Evolutionary conservation across 1,284 basidiomycete species (phyloP).

Genomic region (Veloboletus limbatus): DNA sequence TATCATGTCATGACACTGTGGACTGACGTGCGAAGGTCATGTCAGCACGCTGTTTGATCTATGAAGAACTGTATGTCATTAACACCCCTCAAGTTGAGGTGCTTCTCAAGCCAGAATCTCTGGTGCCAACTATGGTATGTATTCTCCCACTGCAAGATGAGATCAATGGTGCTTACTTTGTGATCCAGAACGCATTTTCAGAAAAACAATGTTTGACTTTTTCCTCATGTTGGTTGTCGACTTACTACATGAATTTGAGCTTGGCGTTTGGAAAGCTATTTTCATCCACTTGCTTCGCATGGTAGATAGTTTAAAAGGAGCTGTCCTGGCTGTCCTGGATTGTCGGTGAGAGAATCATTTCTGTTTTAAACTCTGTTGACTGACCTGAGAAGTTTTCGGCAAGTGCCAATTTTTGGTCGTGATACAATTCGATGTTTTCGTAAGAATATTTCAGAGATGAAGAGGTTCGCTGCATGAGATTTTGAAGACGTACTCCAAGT

Average conservation of each 20-base stretch:
- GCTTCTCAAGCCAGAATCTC: neutral
- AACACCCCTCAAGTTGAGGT: neutral
- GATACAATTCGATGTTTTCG: conserved; percentile 7
- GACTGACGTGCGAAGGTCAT: conserved; percentile 22
- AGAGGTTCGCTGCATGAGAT: conserved; percentile 30
- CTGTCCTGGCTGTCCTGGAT: neutral
- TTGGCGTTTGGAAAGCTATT: conserved; percentile 10
- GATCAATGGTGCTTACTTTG: too few relatives aligned
- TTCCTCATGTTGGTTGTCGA: conserved; percentile 18
- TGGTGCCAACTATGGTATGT: neutral
- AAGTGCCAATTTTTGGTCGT: conserved; percentile 26
- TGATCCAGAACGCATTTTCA: conserved; percentile 13
- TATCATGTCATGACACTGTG: conserved; percentile 23
- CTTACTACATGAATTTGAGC: conserved; percentile 27
- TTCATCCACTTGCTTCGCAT: conserved; percentile 22
- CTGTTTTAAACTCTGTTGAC: too few relatives aligned
- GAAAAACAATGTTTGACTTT: conserved; percentile 4
- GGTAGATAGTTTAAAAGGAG: neutral
- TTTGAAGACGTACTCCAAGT: conserved; percentile 31
- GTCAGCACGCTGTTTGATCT: conserved; percentile 24
- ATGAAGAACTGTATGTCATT: conserved; percentile 5
- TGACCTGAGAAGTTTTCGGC: conserved; percentile 2
- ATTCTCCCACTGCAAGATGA: too few relatives aligned
- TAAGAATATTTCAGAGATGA: conserved; percentile 30
- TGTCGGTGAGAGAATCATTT: neutral